Conservation (phyloP, 352 stramenopile species). For the Aphanomyces invadans region DNA sequence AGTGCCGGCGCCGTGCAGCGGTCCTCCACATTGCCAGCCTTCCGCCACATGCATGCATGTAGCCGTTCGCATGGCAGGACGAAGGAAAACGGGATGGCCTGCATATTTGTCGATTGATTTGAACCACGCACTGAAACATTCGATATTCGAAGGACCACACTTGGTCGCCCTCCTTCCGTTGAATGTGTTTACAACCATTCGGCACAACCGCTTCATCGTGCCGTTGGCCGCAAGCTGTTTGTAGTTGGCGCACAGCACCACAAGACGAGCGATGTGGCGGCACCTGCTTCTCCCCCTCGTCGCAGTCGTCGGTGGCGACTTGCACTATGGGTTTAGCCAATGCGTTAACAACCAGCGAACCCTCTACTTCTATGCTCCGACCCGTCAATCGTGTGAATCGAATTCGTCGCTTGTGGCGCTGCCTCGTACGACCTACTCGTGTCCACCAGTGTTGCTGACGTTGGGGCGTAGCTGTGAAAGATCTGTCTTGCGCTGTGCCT, state of each 20-base stretch:
- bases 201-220: background rate
- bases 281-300: conserved; percentile 7
- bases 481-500: conserved; percentile 58
- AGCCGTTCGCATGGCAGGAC: conserved; percentile 7
- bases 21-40: background rate
- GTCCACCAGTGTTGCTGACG: background rate
- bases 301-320: conserved; percentile 23
- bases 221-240: too few species aligned
- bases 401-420: conserved; percentile 27
- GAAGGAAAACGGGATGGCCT: background rate
- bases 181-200: background rate
- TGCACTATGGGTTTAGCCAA: conserved; percentile 68
- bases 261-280: background rate
- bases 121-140: background rate
- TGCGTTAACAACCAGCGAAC: conserved; percentile 67
- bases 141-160: background rate
- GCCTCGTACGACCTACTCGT: conserved; percentile 42
- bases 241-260: background rate
- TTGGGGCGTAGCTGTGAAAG: conserved; percentile 42
- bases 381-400: conserved; percentile 38
- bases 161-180: background rate
- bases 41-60: conserved; percentile 6
- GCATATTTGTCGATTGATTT: background rate
- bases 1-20: background rate
- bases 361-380: conserved; percentile 66